phyloP scores from a whole-genome alignment of 2,329 filamentous ascomycete species.

The Alternaria hordeiaustralica region DNA sequence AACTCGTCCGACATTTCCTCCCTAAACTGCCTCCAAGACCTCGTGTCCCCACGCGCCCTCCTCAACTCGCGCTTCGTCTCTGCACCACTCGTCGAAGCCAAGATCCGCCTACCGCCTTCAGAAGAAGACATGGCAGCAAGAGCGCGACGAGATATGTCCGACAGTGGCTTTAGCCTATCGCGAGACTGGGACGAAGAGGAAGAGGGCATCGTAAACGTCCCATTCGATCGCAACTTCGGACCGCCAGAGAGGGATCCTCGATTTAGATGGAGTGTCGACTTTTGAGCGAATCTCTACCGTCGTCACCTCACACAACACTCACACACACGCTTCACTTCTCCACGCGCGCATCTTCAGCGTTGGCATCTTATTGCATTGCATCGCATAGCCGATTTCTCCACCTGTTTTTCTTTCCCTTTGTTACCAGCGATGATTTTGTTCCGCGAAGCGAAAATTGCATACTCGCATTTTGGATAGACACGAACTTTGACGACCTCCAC shows the following conservation, averaged over 20 bases:
- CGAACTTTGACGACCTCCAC: neutral
- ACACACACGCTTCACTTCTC: neutral
- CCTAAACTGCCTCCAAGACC: conserved; percentile 48
- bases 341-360: neutral
- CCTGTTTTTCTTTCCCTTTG: neutral
- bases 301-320: neutral
- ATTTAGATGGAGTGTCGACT: conserved; percentile 53
- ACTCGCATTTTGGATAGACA: conserved; percentile 11
- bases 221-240: conserved; percentile 44
- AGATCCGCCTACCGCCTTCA: conserved; percentile 45
- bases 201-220: conserved; percentile 26
- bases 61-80: conserved; percentile 47
- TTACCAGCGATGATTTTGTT: neutral
- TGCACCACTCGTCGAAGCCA: conserved; percentile 47
- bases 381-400: neutral
- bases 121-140: conserved; percentile 35
- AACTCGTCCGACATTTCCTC: conserved; percentile 47
- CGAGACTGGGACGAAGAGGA: conserved; percentile 30
- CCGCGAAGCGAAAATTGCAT: conserved; percentile 1
- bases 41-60: conserved; percentile 44
- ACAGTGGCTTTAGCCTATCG: conserved; percentile 28
- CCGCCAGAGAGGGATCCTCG: conserved; percentile 45
- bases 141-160: conserved; percentile 19
- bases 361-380: neutral
- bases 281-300: conserved; percentile 28